A percentile compares a stretch with the other conserved stretches of the same genome.
phyloP scores from a whole-genome alignment of 345 rosid species.

The Salix suchowensis region DNA sequence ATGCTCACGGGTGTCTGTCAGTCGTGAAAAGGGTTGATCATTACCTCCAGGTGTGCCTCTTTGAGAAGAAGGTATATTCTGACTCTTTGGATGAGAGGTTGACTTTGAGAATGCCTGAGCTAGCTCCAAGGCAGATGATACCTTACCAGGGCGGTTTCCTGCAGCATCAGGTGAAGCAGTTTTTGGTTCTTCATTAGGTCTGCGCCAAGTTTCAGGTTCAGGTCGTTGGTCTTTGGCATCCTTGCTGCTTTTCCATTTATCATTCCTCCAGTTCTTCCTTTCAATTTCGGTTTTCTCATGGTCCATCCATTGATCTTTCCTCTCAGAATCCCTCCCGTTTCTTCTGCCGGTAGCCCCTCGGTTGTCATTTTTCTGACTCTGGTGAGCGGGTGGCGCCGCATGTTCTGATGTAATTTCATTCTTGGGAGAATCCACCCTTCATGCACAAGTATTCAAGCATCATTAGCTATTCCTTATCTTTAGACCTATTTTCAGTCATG shows the following conservation, averaged over 20 bases:
- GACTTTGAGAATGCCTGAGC: slow-evolving; percentile 27
- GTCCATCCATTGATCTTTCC: slow-evolving; percentile 6
- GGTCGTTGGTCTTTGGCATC: slow-evolving; percentile 13
- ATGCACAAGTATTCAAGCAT: not conserved
- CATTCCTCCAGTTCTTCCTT: slow-evolving; percentile 12
- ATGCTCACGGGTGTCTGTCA: slow-evolving; percentile 11
- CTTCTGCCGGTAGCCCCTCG: slow-evolving; percentile 5
- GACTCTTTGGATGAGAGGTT: slow-evolving; percentile 13
- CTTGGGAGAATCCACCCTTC: slow-evolving; percentile 19
- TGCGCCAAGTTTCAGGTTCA: slow-evolving; percentile 23
- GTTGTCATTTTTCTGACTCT: not conserved
- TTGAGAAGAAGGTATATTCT: not conserved
- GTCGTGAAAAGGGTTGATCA: slow-evolving; percentile 23
- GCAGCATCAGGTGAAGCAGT: not conserved
- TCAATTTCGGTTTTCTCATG: slow-evolving; percentile 8
- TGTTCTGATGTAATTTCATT: slow-evolving; percentile 12
- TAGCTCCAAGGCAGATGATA: slow-evolving; percentile 24
- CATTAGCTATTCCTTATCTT: not conserved
- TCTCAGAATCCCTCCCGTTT: slow-evolving; percentile 12
- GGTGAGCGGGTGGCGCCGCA: not conserved
- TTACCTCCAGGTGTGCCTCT: slow-evolving; percentile 5
- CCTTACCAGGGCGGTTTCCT: slow-evolving; percentile 8
- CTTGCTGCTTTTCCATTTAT: slow-evolving; percentile 12
- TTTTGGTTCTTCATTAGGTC: slow-evolving; percentile 12
- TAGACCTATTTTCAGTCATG: not conserved